Base-by-base conservation (phyloP, 768 basidiomycete genomes). In the Lactifluus volemus region DNA sequence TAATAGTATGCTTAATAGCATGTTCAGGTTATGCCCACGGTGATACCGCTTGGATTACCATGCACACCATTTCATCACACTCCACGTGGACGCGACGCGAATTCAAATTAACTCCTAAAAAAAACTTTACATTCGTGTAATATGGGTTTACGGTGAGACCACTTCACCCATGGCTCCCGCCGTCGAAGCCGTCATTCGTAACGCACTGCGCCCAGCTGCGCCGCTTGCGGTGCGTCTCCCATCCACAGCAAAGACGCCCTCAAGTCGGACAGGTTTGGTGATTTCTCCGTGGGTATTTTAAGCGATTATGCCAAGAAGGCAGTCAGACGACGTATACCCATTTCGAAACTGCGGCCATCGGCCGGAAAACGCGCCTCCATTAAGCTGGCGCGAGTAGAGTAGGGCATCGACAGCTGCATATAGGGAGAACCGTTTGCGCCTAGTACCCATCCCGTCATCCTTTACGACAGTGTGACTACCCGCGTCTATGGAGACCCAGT, bases 161-260 rank as follows among this genome's bases (percentile, higher is more conserved):
- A 1, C 25, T 25, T 25, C 25, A 25, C 25, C n/a, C 32, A 34
- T 3, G 9, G 9, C 9, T 34, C 32, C 32, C 32, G 4, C 32
- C 32, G 9, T 9, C 0, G n/a, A 44, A 19, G 44, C n/a, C 19
- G n/a, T 19, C 8, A n/a, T n/a, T 19, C 19, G 6, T 45, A n/a
- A 45, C 21, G 15, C 34, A 75, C 25, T 25, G 25, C 25, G 25
- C 2, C n/a, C n/a, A n/a, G n/a, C n/a, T n/a, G n/a, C n/a, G n/a
- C n/a, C n/a, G n/a, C n/a, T n/a, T n/a, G 47, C 84, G 84, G 69
- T 83, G 8, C 79, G 86, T 52, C 80, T 78, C 58, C 78, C 85
- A 38, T 84, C 85, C 84, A 85, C 71, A 85, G 69, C 81, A 84
- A 17, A 54, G 76, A 79, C 57, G 84, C 84, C 7, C 70, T 86